These are phyloP conservation scores for Populus alba DNA, from an alignment of 345 rosid species.

Conservation along the genomic window DNA sequence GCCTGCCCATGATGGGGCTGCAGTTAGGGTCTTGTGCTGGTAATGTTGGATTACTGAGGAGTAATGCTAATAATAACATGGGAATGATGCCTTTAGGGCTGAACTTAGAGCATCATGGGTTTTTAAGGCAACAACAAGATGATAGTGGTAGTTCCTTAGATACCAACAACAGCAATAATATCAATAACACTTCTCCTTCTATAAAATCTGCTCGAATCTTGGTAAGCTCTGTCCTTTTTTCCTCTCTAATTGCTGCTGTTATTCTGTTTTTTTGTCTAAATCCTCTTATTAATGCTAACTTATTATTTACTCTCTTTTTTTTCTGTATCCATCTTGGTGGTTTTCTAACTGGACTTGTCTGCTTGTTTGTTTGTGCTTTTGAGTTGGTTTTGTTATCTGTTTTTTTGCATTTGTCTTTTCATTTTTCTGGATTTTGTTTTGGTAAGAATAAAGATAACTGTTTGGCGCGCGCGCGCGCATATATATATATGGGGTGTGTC, in stretches of 20 bases:
- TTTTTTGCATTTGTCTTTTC: conserved; percentile 10
- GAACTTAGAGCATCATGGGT: conserved; percentile 44
- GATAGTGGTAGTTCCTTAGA: conserved; percentile 23
- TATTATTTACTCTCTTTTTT: background rate
- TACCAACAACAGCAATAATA: conserved; percentile 15
- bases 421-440: conserved; percentile 6
- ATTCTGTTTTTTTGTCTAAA: background rate
- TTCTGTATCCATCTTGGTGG: background rate
- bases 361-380: conserved; percentile 6
- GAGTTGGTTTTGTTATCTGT: background rate
- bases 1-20: conserved; percentile 50
- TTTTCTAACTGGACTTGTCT: conserved; percentile 4
- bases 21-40: conserved; percentile 46
- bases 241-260: too few relatives aligned
- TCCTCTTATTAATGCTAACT: background rate
- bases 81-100: conserved; percentile 42
- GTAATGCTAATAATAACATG: conserved; percentile 6
- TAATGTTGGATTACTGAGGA: conserved; percentile 11
- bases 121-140: conserved; percentile 37
- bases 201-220: conserved; percentile 41
- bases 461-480: too few relatives aligned
- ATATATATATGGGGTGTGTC: background rate
- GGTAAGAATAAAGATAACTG: background rate
- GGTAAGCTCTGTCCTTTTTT: conserved; percentile 25
- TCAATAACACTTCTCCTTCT: conserved; percentile 28